Percentiles rank a stretch among this genome's conserved stretches.
Conservation (phyloP, 1,284 basidiomycete genomes). For the Trichosporon inkin region DNA sequence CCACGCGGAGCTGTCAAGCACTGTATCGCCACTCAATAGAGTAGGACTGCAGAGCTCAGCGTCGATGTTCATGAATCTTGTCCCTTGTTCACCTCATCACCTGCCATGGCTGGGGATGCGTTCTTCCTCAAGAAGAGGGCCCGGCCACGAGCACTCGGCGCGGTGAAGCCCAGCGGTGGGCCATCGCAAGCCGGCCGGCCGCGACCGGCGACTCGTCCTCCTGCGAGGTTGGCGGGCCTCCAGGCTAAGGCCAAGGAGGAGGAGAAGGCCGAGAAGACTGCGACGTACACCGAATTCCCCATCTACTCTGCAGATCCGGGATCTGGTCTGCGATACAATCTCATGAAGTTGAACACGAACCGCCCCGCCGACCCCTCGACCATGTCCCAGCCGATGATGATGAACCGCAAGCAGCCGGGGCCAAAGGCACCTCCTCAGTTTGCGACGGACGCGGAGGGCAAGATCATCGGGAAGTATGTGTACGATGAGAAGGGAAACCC, state of each 20-base stretch:
- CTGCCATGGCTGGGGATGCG: constrained; percentile 34
- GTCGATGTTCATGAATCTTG: neutral
- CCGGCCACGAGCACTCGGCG: constrained; percentile 1
- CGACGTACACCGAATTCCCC: constrained; percentile 30
- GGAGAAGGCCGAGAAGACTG: constrained; percentile 24
- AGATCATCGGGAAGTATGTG: constrained; percentile 38
- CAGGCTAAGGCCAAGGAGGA: constrained; percentile 5
- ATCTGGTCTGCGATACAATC: constrained; percentile 34
- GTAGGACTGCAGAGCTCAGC: neutral
- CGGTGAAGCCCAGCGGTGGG: neutral
- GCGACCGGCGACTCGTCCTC: neutral
- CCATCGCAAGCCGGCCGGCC: neutral
- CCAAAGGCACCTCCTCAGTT: constrained; percentile 29
- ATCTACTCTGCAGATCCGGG: constrained; percentile 32
- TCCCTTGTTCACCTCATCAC: neutral
- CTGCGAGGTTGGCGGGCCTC: constrained; percentile 2
- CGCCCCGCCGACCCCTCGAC: constrained; percentile 34
- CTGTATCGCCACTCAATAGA: constrained; percentile 3
- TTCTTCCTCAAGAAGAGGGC: constrained; percentile 41
- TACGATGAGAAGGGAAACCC: constrained; percentile 42
- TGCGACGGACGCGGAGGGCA: constrained; percentile 36
- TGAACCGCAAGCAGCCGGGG: constrained; percentile 45
- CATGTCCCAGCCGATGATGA: constrained; percentile 33
- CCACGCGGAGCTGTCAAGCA: neutral
- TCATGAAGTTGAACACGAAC: constrained; percentile 39